Evolutionary conservation across 306 rosid species (phyloP), one percentile per base, ranked within the genome.

Genomic region (Cucurbita moschata): DNA sequence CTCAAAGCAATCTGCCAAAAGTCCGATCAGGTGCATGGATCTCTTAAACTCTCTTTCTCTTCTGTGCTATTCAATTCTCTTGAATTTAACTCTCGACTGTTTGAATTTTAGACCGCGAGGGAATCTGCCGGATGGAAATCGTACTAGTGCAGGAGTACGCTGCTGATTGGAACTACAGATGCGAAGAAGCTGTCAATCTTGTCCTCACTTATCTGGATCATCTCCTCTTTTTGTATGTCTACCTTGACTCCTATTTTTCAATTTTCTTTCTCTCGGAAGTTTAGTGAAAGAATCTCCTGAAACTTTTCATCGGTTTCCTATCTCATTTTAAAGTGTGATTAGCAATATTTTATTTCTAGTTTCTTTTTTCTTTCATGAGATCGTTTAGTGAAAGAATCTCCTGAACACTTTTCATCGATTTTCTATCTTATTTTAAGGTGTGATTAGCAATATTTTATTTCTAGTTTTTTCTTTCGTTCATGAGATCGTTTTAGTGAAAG

Each of bases 161-260:
- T 21, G 81, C 35, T 81, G 84, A 86, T 38, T 95, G 97, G 97
- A 79, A 74, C 75, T 91, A 89, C 81, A 84, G 92, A 83, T 97
- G 99, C 77, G 99, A 95, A 89, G 99, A 97, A 80, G 97, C 96
- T 75, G 89, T 87, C 14, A 95, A 91, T 78, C 82, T 91, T 38
- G 96, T 95, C 76, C 92, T 95, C 14, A 83, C 92, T 51, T 91
- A 89, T 77, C 54, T 13, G 96, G 97, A 68, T 87, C 90, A 23
- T 85, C 85, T 78, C 84, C 96, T 60, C 1, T 76, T 65, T 91
- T 86, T 68, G 97, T 89, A 72, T 10, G 91, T 59, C 66, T 30
- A 19, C 11, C 3, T 35, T 47, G 60, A 50, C 26, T 49, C 23
- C 6, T 4, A 26, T 49, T 16, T 52, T 14, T 50, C 5, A 6